A percentile compares a stretch with the other conserved stretches of the same genome.
Evolutionary conservation across 2,329 filamentous ascomycete species (phyloP).

Genomic region (Exophiala oligosperma): DNA sequence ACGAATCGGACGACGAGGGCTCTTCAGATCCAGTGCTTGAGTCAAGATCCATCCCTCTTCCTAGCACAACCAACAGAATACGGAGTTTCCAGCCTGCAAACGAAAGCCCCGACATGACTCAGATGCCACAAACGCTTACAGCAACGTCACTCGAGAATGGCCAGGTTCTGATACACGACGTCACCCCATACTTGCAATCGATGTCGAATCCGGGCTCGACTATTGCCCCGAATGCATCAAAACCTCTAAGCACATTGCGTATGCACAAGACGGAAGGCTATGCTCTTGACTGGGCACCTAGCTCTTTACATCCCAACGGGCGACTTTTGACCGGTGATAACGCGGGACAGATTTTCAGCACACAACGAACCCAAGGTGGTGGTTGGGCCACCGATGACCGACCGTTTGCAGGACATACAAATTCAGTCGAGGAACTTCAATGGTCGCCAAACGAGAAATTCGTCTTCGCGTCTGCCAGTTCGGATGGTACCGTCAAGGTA

Average conservation of each 20-base stretch:
- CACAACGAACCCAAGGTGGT: constrained; percentile 81
- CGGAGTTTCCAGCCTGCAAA: constrained; percentile 75
- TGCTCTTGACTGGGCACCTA: constrained; percentile 91
- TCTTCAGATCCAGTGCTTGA: constrained; percentile 86
- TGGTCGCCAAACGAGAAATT: constrained; percentile 93
- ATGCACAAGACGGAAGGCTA: constrained; percentile 95
- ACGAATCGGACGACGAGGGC: constrained; percentile 67
- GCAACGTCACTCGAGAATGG: constrained; percentile 87
- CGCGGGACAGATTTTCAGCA: constrained; percentile 83
- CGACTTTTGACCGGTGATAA: constrained; percentile 92
- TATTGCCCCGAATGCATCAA: constrained; percentile 80
- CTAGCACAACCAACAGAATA: constrained; percentile 89
- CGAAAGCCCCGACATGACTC: constrained; percentile 63
- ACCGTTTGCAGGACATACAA: constrained; percentile 78
- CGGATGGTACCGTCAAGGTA: constrained; percentile 90
- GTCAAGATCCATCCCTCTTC: constrained; percentile 82
- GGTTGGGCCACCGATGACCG: constrained; percentile 85
- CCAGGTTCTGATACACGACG: constrained; percentile 88
- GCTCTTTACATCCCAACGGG: constrained; percentile 65
- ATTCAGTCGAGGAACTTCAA: constrained; percentile 90
- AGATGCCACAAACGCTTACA: constrained; percentile 77
- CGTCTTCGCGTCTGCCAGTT: constrained; percentile 91
- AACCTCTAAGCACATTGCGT: constrained; percentile 81
- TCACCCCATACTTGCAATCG: constrained; percentile 82
- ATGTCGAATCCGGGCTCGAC: constrained; percentile 86